Evolutionary conservation across 2,329 filamentous ascomycete species (phyloP), one percentile per base, ranked within the genome.

Genomic region (Sporothrix mexicana): DNA sequence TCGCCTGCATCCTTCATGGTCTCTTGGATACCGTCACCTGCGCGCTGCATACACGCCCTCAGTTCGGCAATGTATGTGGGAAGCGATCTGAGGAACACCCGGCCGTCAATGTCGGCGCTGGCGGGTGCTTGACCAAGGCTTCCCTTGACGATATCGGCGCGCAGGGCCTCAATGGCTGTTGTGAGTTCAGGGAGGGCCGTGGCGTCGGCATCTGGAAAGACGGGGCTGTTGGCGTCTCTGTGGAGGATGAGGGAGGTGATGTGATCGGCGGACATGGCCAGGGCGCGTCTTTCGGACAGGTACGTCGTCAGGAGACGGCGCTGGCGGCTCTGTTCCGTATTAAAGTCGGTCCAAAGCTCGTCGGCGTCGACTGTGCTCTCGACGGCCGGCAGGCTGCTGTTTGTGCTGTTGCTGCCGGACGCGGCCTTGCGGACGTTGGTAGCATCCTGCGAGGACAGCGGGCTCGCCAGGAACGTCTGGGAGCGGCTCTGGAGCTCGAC

Each of bases 401-500:
- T 36, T 36, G 30, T 88, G 57, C 41, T 64, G 43, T 13, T 23
- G 43, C 69, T 59, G 41, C 89, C 85, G 23, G 91, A 92, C 13
- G 91, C 88, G 17, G 92, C 92, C 77, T 92, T 92, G 77, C 92
- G 90, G 62, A 97, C 83, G 77, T 93, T 94, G 72, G 90, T 87
- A 17, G 90, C 85, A 84, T 97, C 93, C 77, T 96, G 93, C 64
- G 91, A 90, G 0, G 93, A 94, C 72, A 95, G 88, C 0, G 90
- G 89, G 15, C 88, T 88, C 57, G 90, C 85, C 1, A 98, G 87
- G 77, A 94, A 91, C 62, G 86, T 86, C n/a, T 89, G 86, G n/a
- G 94, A 85, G 49, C 94, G 89, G 75, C 88, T 88, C 82, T 98
- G 95, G 85, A 92, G 93, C 85, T 98, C 96, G 62, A 96, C 83